phyloP scores from a whole-genome alignment of 768 basidiomycete genomes.

The Auriscalpium orientale region DNA sequence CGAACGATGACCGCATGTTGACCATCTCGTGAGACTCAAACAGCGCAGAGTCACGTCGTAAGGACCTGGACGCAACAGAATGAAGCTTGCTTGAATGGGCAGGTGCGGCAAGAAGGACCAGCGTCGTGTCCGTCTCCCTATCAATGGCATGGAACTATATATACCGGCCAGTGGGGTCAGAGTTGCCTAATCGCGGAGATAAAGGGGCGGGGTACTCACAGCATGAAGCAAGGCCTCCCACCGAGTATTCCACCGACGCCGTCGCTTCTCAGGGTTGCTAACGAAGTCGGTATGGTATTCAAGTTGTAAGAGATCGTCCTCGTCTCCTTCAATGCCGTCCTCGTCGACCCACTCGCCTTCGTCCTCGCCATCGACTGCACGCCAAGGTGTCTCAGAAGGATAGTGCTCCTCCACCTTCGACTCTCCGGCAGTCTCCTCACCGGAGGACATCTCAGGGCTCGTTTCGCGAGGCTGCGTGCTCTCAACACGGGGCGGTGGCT shows the following conservation, averaged over 20 bases:
- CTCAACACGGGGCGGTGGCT: constrained; percentile 71
- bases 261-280: constrained; percentile 56
- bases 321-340: constrained; percentile 71
- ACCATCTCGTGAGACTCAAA: constrained; percentile 40
- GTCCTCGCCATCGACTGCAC: constrained; percentile 21
- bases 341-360: constrained; percentile 39
- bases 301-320: constrained; percentile 63
- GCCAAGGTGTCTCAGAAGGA: constrained; percentile 14
- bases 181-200: constrained; percentile 21
- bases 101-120: constrained; percentile 68
- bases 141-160: constrained; percentile 69
- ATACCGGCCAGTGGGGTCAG: constrained; percentile 20
- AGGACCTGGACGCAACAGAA: constrained; percentile 56
- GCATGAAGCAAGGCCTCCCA: constrained; percentile 73
- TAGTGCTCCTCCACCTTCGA: constrained; percentile 24
- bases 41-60: constrained; percentile 49
- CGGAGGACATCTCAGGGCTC: constrained; percentile 68
- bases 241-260: constrained; percentile 63
- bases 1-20: constrained; percentile 50
- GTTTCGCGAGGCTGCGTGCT: constrained; percentile 80
- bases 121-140: constrained; percentile 73
- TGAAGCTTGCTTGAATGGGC: constrained; percentile 65
- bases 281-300: constrained; percentile 73
- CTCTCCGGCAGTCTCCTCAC: constrained; percentile 77
- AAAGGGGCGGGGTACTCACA: constrained; percentile 30